phyloP scores from a whole-genome alignment of 2,329 filamentous ascomycete species.

The Teratosphaeria gauchensis region DNA sequence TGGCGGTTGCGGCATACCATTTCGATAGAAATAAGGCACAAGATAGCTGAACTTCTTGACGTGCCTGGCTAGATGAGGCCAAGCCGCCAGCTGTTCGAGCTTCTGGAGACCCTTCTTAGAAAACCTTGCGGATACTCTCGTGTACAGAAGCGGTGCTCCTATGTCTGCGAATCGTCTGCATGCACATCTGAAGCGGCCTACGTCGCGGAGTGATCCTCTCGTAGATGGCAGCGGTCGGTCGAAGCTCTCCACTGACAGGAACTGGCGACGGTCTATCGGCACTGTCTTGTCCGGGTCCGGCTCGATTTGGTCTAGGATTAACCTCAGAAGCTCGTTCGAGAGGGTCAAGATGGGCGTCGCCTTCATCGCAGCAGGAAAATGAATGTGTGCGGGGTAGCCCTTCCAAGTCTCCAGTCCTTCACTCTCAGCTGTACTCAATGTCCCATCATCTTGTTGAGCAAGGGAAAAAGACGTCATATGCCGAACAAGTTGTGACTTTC shows the following conservation, averaged over 20 bases:
- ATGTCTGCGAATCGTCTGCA: constrained; percentile 43
- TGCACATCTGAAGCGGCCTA: constrained; percentile 39
- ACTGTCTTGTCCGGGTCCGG: constrained; percentile 43
- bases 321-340: constrained; percentile 42
- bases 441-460: background rate
- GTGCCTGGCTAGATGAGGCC: constrained; percentile 41
- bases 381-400: background rate
- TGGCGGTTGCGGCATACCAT: constrained; percentile 29
- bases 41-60: constrained; percentile 53
- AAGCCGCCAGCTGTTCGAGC: constrained; percentile 40
- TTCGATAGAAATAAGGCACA: constrained; percentile 49
- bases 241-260: constrained; percentile 45
- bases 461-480: background rate
- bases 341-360: constrained; percentile 26
- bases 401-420: background rate
- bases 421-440: background rate
- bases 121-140: constrained; percentile 43
- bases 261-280: constrained; percentile 40
- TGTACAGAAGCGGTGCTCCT: constrained; percentile 43
- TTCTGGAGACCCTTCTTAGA: constrained; percentile 40
- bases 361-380: background rate
- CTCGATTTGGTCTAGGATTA: constrained; percentile 43
- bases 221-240: constrained; percentile 33
- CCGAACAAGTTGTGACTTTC: background rate
- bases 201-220: constrained; percentile 34